phyloP scores from a whole-genome alignment of 768 basidiomycete species.

The Pleurotus tuber-regium region DNA sequence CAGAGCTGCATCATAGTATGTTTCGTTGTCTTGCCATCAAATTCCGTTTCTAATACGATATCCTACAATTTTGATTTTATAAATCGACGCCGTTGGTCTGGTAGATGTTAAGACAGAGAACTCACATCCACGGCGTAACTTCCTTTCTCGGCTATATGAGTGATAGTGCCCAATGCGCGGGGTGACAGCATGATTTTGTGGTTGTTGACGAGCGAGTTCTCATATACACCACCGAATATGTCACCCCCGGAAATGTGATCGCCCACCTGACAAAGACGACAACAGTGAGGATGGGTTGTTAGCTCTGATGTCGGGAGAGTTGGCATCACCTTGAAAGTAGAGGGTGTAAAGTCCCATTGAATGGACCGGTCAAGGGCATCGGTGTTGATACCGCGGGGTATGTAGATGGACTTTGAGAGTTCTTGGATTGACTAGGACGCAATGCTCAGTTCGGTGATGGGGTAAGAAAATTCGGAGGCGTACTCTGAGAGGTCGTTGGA shows the following conservation, averaged over 20 bases:
- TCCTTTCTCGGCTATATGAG: conserved; percentile 90
- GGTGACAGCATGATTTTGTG: conserved; percentile 98
- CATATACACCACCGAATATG: conserved; percentile 92
- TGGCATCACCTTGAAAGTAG: conserved; percentile 62
- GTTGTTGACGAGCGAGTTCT: conserved; percentile 94
- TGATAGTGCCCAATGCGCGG: conserved; percentile 92
- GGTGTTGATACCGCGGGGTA: conserved; percentile 98
- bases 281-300: conserved; percentile 7
- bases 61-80: conserved; percentile 53
- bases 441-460: conserved; percentile 9
- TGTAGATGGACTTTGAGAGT: conserved; percentile 98
- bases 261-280: conserved; percentile 60
- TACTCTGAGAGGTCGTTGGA: conserved; percentile 88
- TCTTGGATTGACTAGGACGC: conserved; percentile 82
- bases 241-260: conserved; percentile 98
- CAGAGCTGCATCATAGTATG: conserved; percentile 98
- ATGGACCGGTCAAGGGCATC: conserved; percentile 85
- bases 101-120: conserved; percentile 14
- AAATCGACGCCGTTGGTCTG: background rate
- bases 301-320: background rate
- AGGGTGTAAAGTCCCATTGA: conserved; percentile 94
- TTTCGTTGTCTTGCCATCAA: conserved; percentile 89
- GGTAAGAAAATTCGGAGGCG: conserved; percentile 24
- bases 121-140: conserved; percentile 87
- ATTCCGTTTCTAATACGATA: conserved; percentile 94